Evolutionary conservation across 169 alveolate genomes (phyloP).

Genomic region (Plasmodium gaboni): DNA sequence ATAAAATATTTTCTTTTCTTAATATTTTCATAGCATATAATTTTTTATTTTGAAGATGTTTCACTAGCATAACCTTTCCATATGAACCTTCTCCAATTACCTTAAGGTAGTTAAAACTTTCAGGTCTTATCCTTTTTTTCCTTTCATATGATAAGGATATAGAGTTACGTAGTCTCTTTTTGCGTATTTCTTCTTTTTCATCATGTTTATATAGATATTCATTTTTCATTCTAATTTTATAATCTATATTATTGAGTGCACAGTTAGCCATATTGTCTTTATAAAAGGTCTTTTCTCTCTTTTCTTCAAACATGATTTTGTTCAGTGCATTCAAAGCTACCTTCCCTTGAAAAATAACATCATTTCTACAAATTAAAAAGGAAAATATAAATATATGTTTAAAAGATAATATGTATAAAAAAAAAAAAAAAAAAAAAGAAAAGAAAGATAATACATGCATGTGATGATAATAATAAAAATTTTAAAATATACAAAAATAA

Average conservation of each 20-base stretch:
- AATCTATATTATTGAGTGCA: background rate
- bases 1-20: slow-evolving; percentile 80
- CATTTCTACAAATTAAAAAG: background rate
- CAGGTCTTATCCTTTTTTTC: slow-evolving; percentile 66
- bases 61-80: slow-evolving; percentile 91
- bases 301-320: background rate
- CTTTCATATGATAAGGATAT: slow-evolving; percentile 42
- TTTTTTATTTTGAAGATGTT: slow-evolving; percentile 25
- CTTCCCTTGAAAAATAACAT: background rate
- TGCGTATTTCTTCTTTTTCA: slow-evolving; percentile 29
- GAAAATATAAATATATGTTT: background rate
- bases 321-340: background rate
- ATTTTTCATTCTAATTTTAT: slow-evolving; percentile 5
- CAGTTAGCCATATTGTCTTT: slow-evolving; percentile 13
- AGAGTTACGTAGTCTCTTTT: slow-evolving; percentile 16
- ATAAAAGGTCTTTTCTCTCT: background rate
- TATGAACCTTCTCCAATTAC: slow-evolving; percentile 94
- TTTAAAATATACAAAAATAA: background rate
- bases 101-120: slow-evolving; percentile 89
- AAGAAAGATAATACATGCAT: background rate
- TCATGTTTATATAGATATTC: slow-evolving; percentile 46
- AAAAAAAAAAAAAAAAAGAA: background rate
- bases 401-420: background rate
- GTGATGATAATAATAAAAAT: background rate
- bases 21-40: slow-evolving; percentile 82